phyloP scores from a whole-genome alignment of 139 green algal species.

The Chlamydomonas sp. region DNA sequence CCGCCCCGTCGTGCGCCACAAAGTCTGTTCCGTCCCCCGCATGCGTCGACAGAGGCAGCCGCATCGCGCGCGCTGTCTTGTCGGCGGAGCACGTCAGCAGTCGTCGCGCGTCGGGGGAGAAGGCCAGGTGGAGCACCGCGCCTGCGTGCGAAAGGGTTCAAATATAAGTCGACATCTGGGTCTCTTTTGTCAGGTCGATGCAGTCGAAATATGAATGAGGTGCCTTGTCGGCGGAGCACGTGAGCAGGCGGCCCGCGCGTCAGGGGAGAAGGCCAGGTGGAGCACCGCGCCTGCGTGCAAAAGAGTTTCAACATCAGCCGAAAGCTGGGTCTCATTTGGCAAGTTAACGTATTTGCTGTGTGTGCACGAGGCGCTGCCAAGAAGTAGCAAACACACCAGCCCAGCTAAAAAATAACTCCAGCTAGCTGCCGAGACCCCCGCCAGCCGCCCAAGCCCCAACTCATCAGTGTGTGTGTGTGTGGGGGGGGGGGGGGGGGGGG shows the following conservation, averaged over 20 bases:
- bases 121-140: too few relatives aligned
- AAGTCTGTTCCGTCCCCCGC: constrained; percentile 35
- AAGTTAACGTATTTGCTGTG: too few relatives aligned
- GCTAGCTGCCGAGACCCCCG: too few relatives aligned
- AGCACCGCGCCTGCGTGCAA: constrained; percentile 25
- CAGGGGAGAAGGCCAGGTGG: too few relatives aligned
- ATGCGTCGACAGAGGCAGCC: constrained; percentile 39
- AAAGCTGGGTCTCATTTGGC: background rate
- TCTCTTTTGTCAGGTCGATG: too few relatives aligned
- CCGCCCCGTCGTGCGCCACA: constrained; percentile 29
- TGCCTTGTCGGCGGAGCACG: constrained; percentile 36
- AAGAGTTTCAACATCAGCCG: background rate
- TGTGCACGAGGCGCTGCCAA: too few relatives aligned
- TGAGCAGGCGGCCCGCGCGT: constrained; percentile 49
- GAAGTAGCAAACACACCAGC: too few relatives aligned
- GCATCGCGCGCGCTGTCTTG: constrained; percentile 37
- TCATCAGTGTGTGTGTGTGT: too few relatives aligned
- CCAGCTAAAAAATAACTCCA: too few relatives aligned
- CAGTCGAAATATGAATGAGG: too few relatives aligned
- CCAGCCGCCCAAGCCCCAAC: too few relatives aligned
- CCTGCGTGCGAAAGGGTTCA: constrained; percentile 19
- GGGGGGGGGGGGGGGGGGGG: too few relatives aligned
- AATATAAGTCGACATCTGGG: background rate
- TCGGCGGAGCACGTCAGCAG: constrained; percentile 43
- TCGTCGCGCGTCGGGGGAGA: constrained; percentile 42